phyloP scores from a whole-genome alignment of 1,284 basidiomycete genomes.

The Rhodofomes roseus region DNA sequence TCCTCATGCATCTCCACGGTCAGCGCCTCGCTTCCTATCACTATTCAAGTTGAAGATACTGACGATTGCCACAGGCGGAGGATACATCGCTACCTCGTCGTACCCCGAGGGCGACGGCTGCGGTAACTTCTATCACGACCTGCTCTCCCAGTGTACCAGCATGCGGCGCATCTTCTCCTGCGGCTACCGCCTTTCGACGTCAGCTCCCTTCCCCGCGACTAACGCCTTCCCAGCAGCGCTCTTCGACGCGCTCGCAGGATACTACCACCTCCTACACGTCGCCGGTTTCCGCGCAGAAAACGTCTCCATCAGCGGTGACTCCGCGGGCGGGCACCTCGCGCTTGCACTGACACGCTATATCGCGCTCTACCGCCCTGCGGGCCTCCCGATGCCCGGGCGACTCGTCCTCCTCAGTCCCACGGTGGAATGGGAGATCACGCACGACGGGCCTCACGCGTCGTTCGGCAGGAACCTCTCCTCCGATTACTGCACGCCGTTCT shows the following conservation, averaged over 20 bases:
- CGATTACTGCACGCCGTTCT: background rate
- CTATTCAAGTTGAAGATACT: background rate
- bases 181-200: constrained; percentile 20
- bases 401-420: too few species aligned
- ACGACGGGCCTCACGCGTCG: too few species aligned
- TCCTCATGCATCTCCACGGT: constrained; percentile 15
- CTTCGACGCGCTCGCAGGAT: constrained; percentile 37
- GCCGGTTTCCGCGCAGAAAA: constrained; percentile 31
- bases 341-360: constrained; percentile 52
- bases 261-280: constrained; percentile 34
- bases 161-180: constrained; percentile 34
- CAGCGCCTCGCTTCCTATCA: background rate
- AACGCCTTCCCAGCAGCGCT: constrained; percentile 41
- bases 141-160: constrained; percentile 19
- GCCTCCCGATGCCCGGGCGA: too few species aligned
- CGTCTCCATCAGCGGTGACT: constrained; percentile 67
- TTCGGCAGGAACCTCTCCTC: too few species aligned
- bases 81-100: constrained; percentile 8
- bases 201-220: constrained; percentile 19
- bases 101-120: constrained; percentile 9
- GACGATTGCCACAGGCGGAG: background rate
- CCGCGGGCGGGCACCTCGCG: constrained; percentile 70
- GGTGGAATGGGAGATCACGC: too few species aligned
- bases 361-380: background rate
- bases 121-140: constrained; percentile 11